phyloP scores from a whole-genome alignment of 2,329 filamentous ascomycete species.

The Thermothelomyces thermophilus region DNA sequence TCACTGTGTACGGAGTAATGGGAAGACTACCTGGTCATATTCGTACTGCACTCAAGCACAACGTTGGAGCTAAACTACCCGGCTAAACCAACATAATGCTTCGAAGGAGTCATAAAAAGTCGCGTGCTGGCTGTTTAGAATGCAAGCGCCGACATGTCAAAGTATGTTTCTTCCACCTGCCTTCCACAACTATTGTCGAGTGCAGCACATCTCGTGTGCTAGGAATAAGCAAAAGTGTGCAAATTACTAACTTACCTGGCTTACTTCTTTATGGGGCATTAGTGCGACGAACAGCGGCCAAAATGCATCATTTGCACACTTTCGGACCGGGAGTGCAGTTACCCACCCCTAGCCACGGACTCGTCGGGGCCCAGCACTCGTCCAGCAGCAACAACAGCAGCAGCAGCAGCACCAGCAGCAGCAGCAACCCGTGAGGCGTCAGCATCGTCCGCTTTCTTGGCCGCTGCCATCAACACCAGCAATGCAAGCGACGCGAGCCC shows the following conservation, averaged over 20 bases:
- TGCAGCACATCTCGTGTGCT: too few species aligned
- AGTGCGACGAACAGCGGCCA: constrained; percentile 27
- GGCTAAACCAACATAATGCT: constrained; percentile 18
- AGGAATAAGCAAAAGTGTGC: background rate
- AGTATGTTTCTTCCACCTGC: constrained; percentile 3
- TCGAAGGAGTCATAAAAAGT: constrained; percentile 28
- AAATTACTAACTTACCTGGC: background rate
- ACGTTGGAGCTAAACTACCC: too few species aligned
- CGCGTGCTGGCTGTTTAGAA: constrained; percentile 27
- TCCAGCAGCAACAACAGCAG: background rate
- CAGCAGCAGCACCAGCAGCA: background rate
- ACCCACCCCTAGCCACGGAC: constrained; percentile 12
- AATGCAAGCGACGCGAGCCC: constrained; percentile 8
- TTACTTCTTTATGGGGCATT: background rate
- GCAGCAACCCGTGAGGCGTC: background rate
- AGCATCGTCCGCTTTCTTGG: background rate
- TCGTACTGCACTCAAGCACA: background rate
- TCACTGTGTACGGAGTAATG: too few species aligned
- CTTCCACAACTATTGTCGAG: background rate
- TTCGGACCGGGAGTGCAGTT: constrained; percentile 26
- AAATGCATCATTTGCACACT: constrained; percentile 28
- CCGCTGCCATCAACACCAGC: background rate
- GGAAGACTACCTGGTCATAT: background rate
- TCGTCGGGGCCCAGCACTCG: background rate
- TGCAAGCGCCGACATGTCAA: constrained; percentile 27